Evolutionary conservation across 805 yeast genomes (phyloP).

Genomic region (Yamadazyma nakazawae): DNA sequence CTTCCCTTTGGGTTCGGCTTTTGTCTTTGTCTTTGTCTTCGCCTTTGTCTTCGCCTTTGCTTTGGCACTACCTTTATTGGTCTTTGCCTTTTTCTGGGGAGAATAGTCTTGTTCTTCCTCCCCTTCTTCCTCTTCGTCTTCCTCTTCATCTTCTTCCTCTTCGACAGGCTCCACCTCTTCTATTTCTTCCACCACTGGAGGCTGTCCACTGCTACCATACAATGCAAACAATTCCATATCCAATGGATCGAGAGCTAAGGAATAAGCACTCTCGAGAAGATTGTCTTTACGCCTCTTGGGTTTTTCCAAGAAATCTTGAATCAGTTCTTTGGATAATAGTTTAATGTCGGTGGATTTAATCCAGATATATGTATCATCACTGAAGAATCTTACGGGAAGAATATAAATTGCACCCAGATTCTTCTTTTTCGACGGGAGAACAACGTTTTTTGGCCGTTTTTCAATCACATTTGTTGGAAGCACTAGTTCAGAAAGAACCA

Average conservation of each 20-base stretch:
- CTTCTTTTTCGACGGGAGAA: slow-evolving; percentile 19
- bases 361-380: slow-evolving; percentile 75
- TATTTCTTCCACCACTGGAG: slow-evolving; percentile 36
- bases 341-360: slow-evolving; percentile 51
- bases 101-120: slow-evolving; percentile 11
- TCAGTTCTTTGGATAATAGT: slow-evolving; percentile 38
- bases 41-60: slow-evolving; percentile 2
- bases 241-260: slow-evolving; percentile 47
- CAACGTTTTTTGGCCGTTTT: slow-evolving; percentile 46
- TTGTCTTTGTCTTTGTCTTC: slow-evolving; percentile 6
- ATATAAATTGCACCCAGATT: slow-evolving; percentile 8
- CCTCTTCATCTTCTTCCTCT: slow-evolving; percentile 15
- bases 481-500: slow-evolving; percentile 59
- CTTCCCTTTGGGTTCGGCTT: slow-evolving; percentile 4
- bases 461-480: slow-evolving; percentile 56
- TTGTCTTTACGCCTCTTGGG: slow-evolving; percentile 39
- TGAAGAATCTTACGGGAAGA: slow-evolving; percentile 64
- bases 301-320: slow-evolving; percentile 33
- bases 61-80: not conserved
- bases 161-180: slow-evolving; percentile 7
- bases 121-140: slow-evolving; percentile 12
- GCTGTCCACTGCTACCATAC: slow-evolving; percentile 44
- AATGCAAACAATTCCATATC: slow-evolving; percentile 38
- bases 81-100: slow-evolving; percentile 6
- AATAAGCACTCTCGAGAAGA: slow-evolving; percentile 48